Percentiles rank a stretch among this genome's conserved stretches.
phyloP scores from a whole-genome alignment of 257 asterid species.

The Ophiorrhiza pumila region DNA sequence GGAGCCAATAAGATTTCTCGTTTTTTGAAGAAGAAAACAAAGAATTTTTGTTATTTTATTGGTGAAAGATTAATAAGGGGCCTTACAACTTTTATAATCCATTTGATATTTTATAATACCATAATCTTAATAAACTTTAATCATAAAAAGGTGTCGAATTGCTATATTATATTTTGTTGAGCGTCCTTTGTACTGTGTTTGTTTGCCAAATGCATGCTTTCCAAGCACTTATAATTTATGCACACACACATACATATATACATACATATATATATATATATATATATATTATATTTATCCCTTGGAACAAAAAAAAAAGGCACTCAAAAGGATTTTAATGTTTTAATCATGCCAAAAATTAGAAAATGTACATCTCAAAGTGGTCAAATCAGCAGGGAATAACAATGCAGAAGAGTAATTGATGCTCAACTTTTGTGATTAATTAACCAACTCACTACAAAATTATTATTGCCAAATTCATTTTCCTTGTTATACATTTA shows the following conservation, averaged over 20 bases:
- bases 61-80: background rate
- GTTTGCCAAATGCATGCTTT: background rate
- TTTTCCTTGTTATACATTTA: no score
- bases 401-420: slow-evolving; percentile 3
- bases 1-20: background rate
- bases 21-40: background rate
- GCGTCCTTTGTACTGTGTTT: background rate
- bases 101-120: background rate
- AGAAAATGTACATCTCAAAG: background rate
- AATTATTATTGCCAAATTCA: no score
- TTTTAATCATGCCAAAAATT: background rate
- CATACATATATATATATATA: no score
- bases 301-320: background rate
- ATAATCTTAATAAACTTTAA: slow-evolving; percentile 2
- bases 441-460: background rate
- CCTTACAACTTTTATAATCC: background rate
- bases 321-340: background rate
- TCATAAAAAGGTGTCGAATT: slow-evolving; percentile 9
- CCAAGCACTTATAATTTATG: background rate
- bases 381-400: slow-evolving; percentile 9
- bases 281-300: no score
- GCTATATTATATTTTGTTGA: background rate
- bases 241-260: no score
- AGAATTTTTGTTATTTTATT: background rate
- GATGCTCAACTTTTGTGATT: background rate